Percentiles rank a stretch among this genome's conserved stretches.
Conservation (phyloP, 2,329 filamentous ascomycete genomes). For the Verticillium tricorpus region DNA sequence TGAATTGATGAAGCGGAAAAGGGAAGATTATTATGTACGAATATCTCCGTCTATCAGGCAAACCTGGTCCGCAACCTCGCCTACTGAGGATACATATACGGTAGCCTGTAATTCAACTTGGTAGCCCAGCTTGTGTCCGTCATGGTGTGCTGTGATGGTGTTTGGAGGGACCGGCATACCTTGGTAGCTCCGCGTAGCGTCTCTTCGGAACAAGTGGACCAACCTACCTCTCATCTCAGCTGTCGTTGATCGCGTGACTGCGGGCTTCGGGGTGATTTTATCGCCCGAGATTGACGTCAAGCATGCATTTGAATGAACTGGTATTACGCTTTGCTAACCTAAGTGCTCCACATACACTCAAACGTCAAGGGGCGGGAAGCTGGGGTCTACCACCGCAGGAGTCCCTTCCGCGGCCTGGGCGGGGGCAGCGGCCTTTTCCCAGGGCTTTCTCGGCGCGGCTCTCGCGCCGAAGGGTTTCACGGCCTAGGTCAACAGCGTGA, state of each 20-base stretch:
- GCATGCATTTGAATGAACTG: too few relatives aligned
- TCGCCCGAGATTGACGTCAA: background rate
- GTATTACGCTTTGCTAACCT: background rate
- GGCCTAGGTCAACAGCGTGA: constrained; percentile 23
- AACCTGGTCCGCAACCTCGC: background rate
- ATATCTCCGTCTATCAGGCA: background rate
- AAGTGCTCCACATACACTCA: background rate
- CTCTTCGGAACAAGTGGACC: too few relatives aligned
- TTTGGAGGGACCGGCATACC: too few relatives aligned
- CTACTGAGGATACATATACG: constrained; percentile 10
- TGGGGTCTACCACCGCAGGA: constrained; percentile 18
- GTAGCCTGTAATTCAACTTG: constrained; percentile 10
- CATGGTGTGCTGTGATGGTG: background rate
- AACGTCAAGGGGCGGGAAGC: constrained; percentile 25
- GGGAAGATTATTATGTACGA: constrained; percentile 1
- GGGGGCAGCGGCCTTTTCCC: constrained; percentile 59
- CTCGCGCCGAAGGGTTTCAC: constrained; percentile 44
- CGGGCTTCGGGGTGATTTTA: too few relatives aligned
- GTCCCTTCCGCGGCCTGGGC: background rate
- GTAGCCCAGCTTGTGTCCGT: background rate
- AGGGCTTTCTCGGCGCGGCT: constrained; percentile 58
- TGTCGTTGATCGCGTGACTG: too few relatives aligned
- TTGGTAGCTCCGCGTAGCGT: too few relatives aligned
- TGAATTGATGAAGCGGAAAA: background rate
- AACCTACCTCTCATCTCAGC: too few relatives aligned